These are phyloP conservation scores for Cafeteria roenbergensis DNA, from an alignment of 108 stramenopile species.

Conservation along the genomic window DNA sequence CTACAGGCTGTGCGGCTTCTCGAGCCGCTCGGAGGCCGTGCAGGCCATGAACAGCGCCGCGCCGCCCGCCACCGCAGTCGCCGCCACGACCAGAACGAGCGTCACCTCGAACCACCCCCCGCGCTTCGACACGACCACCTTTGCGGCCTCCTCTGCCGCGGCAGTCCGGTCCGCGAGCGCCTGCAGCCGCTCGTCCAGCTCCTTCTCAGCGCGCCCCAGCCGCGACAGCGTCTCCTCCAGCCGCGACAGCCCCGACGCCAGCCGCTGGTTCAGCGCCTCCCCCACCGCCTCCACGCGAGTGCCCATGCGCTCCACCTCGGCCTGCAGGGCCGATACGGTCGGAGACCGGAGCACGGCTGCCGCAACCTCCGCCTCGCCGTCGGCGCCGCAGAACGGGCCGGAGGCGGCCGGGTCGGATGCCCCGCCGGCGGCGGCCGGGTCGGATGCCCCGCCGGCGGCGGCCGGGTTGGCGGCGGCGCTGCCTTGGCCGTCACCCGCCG, in stretches of 20 bases:
- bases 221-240: not conserved
- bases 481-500: too few species aligned
- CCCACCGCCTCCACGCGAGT: not conserved
- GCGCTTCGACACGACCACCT: not conserved
- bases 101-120: not conserved
- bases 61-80: not conserved
- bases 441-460: too few species aligned
- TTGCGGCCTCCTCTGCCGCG: not conserved
- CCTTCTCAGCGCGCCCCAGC: not conserved
- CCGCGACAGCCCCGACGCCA: not conserved
- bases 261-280: not conserved
- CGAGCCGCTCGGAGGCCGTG: too few species aligned
- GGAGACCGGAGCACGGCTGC: not conserved
- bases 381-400: too few species aligned
- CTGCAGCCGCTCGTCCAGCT: not conserved
- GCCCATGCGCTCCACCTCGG: not conserved
- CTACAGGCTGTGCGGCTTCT: too few species aligned
- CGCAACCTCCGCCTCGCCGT: not conserved
- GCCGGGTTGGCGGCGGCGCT: too few species aligned
- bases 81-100: not conserved
- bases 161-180: not conserved
- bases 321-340: not conserved
- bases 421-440: too few species aligned
- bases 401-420: too few species aligned
- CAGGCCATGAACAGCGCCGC: too few species aligned